Percentiles rank a stretch among this genome's conserved stretches.
Conservation (phyloP, 1,284 basidiomycete genomes). For the Polyporus tsugae region DNA sequence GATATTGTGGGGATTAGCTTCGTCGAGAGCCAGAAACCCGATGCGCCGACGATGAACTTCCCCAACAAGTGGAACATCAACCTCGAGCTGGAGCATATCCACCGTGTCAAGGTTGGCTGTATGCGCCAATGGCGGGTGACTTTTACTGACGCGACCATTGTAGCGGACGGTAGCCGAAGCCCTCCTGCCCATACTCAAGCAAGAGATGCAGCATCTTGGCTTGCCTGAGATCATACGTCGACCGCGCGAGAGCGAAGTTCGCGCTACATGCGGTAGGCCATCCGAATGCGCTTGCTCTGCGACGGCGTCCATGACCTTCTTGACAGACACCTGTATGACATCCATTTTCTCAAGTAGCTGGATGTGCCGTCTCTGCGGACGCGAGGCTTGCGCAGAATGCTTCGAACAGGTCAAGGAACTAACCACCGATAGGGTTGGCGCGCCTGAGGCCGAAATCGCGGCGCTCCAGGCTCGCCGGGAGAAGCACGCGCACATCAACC, state of each 20-base stretch:
- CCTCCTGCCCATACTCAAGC: conserved; percentile 71
- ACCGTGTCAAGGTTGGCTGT: conserved; percentile 63
- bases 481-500: conserved; percentile 69
- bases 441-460: conserved; percentile 55
- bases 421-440: conserved; percentile 58
- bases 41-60: conserved; percentile 69
- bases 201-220: conserved; percentile 76
- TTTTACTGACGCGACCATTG: conserved; percentile 8
- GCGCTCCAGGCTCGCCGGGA: conserved; percentile 62
- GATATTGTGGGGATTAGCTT: conserved; percentile 73
- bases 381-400: conserved; percentile 90
- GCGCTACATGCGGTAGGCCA: conserved; percentile 82
- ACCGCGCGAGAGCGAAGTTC: conserved; percentile 78
- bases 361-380: conserved; percentile 90
- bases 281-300: conserved; percentile 14
- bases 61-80: conserved; percentile 71
- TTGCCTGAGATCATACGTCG: conserved; percentile 71
- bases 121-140: neutral
- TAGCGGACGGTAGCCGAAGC: conserved; percentile 75
- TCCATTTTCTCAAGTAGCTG: conserved; percentile 90
- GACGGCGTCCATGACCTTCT: conserved; percentile 20
- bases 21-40: conserved; percentile 64
- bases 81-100: conserved; percentile 57
- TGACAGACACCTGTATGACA: conserved; percentile 88
- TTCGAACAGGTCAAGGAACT: conserved; percentile 75